Percentiles rank a stretch among this genome's conserved stretches.
Conservation (phyloP, 805 yeast species). For the Starmerella potacharoeniae region DNA sequence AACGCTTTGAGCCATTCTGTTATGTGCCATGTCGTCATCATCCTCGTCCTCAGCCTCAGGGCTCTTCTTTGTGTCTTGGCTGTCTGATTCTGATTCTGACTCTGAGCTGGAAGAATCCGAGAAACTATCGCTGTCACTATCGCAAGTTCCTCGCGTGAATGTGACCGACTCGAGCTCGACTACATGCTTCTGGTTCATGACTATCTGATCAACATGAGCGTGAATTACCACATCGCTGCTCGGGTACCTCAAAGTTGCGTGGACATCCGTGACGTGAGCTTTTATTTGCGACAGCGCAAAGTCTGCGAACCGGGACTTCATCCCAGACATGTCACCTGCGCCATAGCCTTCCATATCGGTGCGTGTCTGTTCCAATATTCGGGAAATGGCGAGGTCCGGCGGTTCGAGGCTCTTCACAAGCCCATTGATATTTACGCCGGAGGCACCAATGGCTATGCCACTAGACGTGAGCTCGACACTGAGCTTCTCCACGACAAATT, state of each 20-base stretch:
- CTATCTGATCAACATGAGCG: constrained; percentile 4
- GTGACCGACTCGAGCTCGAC: constrained; percentile 11
- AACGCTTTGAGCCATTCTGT: not conserved
- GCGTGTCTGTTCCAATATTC: constrained; percentile 17
- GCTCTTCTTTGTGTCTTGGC: not conserved
- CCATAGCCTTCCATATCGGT: constrained; percentile 19
- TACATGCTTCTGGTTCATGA: constrained; percentile 7
- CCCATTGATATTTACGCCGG: constrained; percentile 49
- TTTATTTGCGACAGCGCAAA: constrained; percentile 28
- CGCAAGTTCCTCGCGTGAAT: not conserved
- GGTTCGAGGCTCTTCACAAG: constrained; percentile 7
- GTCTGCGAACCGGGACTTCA: constrained; percentile 30
- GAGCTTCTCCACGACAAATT: constrained; percentile 47
- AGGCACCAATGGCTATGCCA: constrained; percentile 47
- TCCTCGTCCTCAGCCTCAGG: not conserved
- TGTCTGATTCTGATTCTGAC: not conserved
- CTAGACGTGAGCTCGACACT: constrained; percentile 51
- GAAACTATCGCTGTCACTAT: not conserved
- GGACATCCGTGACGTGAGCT: constrained; percentile 16
- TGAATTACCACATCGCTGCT: not conserved
- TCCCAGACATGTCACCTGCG: constrained; percentile 24
- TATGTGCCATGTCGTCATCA: not conserved
- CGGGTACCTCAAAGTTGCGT: not conserved
- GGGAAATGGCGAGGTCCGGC: constrained; percentile 22
- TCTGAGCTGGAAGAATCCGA: not conserved